Percentiles rank a stretch among this genome's conserved stretches.
Evolutionary conservation across 2,329 filamentous ascomycete genomes (phyloP).

Genomic region (Monilinia fructicola): DNA sequence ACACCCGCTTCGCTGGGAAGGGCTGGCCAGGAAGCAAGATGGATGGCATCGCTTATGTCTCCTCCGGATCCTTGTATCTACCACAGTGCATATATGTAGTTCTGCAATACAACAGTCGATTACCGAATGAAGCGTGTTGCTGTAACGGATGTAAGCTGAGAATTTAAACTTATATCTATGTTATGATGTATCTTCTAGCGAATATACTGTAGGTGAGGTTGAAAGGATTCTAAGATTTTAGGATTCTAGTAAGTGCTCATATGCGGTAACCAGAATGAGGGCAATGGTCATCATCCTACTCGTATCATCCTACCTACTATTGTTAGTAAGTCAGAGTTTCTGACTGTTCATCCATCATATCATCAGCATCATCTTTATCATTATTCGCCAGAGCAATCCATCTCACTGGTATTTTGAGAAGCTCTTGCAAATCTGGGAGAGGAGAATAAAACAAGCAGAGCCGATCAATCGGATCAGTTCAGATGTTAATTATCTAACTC

Average conservation of each 20-base stretch:
- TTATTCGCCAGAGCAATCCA: neutral
- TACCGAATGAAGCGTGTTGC: constrained; percentile 17
- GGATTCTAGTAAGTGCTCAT: neutral
- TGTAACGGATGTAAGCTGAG: constrained; percentile 9
- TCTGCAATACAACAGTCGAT: constrained; percentile 7
- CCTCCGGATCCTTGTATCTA: neutral
- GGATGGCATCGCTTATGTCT: constrained; percentile 14
- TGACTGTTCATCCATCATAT: neutral
- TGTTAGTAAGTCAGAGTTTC: neutral
- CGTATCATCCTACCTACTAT: constrained; percentile 3
- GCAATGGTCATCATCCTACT: constrained; percentile 9
- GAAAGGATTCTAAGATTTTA: neutral
- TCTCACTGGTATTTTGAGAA: neutral
- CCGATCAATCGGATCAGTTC: constrained; percentile 16
- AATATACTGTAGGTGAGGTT: neutral
- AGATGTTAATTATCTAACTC: neutral
- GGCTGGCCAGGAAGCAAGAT: neutral
- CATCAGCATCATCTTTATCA: neutral
- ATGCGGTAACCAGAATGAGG: neutral
- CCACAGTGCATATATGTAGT: neutral
- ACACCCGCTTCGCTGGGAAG: constrained; percentile 18
- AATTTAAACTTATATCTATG: neutral
- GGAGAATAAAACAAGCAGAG: neutral
- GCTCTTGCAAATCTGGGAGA: neutral
- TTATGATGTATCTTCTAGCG: neutral